Evolutionary conservation across 352 stramenopile species (phyloP), one percentile per base, ranked within the genome.

Genomic region (Pythium scleroteichum): DNA sequence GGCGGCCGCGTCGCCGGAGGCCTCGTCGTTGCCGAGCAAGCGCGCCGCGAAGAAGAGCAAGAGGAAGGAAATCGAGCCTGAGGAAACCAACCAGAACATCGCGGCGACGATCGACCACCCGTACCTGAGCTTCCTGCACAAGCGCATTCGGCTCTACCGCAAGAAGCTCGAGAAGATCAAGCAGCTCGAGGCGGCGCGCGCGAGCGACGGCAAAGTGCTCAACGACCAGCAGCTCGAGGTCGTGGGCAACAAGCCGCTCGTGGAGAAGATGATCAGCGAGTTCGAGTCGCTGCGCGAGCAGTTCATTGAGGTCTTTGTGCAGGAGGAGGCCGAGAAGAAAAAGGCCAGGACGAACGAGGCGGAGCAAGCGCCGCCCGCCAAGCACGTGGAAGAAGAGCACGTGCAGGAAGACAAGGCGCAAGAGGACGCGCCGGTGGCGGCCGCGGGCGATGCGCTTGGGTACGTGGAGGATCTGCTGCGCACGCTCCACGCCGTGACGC

Each of bases 141-240:
- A 94, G 62, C 79, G 83, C 40, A 82, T 92, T 39, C 83, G 85
- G 13, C 78, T 83, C 55, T 82, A 89, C 67, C 85, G 85, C 57
- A 94, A 94, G 69, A 94, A 94, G 54, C 72, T 93, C 26, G 85
- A 94, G 70, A 94, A 94, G 71, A 92, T 94, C 64, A 84, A 78
- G 50, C 55, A 62, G 19, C 60, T 94, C 23, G 83, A 90, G 59
- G 42, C 59, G 0, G 83, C 79, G 46, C 63, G 69, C 23, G 61
- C 63, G 2, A 60, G 53, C 4, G 78, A 86, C 7, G 74, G 76
- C 13, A 92, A 92, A 68, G 63, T 75, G 54, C 73, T 90, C 23
- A 94, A 94, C 54, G 70, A 79, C 48, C 85, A 94, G 55, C 85
- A 94, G 57, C 46, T 78, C 14, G 82, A 92, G 61, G 76, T 94